Evolutionary conservation across 2,329 filamentous ascomycete genomes (phyloP).

Genomic region (Leptosphaerulina australis): DNA sequence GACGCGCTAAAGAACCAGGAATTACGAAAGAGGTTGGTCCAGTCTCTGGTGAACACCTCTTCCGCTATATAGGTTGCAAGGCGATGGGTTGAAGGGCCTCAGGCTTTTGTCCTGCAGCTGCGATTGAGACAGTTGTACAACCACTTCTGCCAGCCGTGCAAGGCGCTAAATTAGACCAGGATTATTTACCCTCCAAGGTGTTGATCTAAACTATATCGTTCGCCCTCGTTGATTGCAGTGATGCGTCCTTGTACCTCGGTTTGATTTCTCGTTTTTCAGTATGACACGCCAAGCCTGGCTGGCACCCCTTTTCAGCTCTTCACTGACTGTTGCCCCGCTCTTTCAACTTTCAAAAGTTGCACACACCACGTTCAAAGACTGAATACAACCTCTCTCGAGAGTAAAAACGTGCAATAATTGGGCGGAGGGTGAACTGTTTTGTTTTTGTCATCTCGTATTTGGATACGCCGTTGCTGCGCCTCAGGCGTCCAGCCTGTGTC

Average conservation of each 20-base stretch:
- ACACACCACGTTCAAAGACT: too few species aligned
- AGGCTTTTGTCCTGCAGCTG: conserved; percentile 2
- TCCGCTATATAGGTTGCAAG: too few species aligned
- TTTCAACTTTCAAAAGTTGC: too few species aligned
- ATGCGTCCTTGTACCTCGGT: too few species aligned
- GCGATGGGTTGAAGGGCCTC: background rate
- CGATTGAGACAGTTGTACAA: conserved; percentile 6
- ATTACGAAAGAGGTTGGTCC: too few species aligned
- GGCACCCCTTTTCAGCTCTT: too few species aligned
- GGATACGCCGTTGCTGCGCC: conserved; percentile 8
- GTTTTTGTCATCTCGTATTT: background rate
- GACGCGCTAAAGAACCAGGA: too few species aligned
- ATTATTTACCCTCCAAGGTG: background rate
- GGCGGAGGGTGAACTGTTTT: background rate
- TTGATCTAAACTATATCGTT: background rate
- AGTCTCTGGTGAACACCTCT: too few species aligned
- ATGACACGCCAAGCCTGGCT: too few species aligned
- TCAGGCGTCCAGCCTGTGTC: conserved; percentile 4
- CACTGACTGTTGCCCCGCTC: too few species aligned
- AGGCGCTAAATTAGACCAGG: background rate
- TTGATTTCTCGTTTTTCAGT: too few species aligned
- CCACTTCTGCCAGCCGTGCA: background rate
- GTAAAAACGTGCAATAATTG: background rate
- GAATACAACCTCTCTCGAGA: background rate
- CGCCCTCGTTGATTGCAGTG: too few species aligned